phyloP scores from a whole-genome alignment of 345 rosid genomes.

The Eucalyptus urophylla region DNA sequence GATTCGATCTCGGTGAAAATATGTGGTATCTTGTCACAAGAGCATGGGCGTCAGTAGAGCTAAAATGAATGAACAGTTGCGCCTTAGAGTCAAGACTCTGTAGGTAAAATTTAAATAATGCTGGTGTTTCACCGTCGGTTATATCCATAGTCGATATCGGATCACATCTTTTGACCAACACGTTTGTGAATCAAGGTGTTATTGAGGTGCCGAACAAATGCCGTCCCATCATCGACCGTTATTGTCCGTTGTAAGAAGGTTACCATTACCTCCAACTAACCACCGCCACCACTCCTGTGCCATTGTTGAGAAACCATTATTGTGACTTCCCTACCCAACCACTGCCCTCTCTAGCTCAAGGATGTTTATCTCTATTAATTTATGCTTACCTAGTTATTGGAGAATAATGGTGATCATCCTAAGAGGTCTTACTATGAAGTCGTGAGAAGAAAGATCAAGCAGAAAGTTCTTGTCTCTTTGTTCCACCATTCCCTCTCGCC shows the following conservation, averaged over 20 bases:
- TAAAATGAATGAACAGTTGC: neutral
- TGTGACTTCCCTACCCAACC: neutral
- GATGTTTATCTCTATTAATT: neutral
- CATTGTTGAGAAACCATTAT: neutral
- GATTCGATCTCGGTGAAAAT: neutral
- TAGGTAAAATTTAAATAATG: neutral
- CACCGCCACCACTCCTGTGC: neutral
- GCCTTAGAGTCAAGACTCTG: neutral
- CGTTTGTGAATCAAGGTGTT: neutral
- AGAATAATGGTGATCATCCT: neutral
- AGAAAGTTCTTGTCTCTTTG: neutral
- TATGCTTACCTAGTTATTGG: neutral
- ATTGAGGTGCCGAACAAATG: neutral
- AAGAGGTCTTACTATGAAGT: neutral
- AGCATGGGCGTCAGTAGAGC: neutral
- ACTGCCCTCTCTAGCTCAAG: neutral
- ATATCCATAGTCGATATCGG: neutral
- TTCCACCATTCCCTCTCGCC: neutral
- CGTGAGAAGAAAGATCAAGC: neutral
- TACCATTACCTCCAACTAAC: neutral
- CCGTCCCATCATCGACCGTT: neutral
- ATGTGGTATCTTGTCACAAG: neutral
- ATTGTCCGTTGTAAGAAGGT: neutral
- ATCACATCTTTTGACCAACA: neutral
- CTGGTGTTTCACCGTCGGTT: neutral